These are phyloP conservation scores for Ettlia oleoabundans DNA, from an alignment of 139 green algal genomes.

Conservation along the genomic window DNA sequence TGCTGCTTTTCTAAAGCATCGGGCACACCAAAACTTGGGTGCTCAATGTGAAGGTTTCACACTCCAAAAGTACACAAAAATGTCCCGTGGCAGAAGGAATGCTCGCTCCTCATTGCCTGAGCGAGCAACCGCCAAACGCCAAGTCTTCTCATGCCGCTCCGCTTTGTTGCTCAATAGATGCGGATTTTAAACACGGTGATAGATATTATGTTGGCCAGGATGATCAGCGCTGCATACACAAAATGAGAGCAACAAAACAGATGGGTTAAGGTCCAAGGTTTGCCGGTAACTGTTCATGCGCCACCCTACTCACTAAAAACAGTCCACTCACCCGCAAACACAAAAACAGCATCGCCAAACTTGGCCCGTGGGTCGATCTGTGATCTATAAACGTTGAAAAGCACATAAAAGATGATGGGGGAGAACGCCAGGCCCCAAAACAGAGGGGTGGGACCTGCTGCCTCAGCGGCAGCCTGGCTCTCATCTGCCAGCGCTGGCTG, in stretches of 20 bases:
- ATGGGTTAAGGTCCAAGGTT: neutral
- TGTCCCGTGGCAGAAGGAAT: too few relatives aligned
- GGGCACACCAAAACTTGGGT: too few relatives aligned
- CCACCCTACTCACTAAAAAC: too few relatives aligned
- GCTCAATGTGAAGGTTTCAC: too few relatives aligned
- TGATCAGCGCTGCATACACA: conserved; percentile 1
- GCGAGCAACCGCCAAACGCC: too few relatives aligned
- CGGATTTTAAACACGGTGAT: conserved; percentile 25
- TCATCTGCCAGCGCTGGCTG: neutral
- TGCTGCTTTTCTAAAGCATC: too few relatives aligned
- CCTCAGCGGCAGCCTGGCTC: neutral
- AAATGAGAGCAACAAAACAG: neutral
- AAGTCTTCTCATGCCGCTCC: too few relatives aligned
- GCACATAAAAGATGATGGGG: conserved; percentile 29
- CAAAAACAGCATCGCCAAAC: conserved; percentile 13
- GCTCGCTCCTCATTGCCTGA: too few relatives aligned
- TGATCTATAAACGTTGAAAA: conserved; percentile 37
- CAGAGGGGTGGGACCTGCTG: neutral
- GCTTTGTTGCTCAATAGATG: neutral
- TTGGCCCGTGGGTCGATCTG: conserved; percentile 35
- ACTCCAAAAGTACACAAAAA: too few relatives aligned
- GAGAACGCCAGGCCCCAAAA: conserved; percentile 3
- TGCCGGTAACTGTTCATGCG: neutral
- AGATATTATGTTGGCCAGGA: conserved; percentile 18
- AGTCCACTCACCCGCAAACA: neutral